Evolutionary conservation across 1,284 basidiomycete species (phyloP), one percentile per base, ranked within the genome.

Genomic region (Heterobasidion parviporum): DNA sequence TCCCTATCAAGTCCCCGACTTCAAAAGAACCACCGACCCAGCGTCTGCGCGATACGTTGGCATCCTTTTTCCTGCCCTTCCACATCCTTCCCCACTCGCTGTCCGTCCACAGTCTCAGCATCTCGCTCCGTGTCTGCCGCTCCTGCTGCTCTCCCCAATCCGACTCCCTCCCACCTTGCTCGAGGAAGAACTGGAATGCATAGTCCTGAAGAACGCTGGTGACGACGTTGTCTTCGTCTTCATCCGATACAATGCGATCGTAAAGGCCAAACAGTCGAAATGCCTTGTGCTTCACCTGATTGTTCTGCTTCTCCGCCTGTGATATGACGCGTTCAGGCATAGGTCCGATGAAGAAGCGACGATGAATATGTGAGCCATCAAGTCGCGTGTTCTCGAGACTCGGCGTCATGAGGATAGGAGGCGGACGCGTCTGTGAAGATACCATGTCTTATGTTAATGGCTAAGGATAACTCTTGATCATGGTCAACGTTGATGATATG

Each of bases 11-110:
- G 16, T 78, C 76, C 2, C 89, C 89, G 45, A 92, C 74, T 62
- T 89, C 85, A 62, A 92, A 92, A 56, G 81, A 87, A 15, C 73
- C 75, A 33, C 89, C 87, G 26, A 88, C 75, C 89, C 89, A 91
- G 46, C 71, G 72, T 41, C 41, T 52, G 14, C 69, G 68, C 32
- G 55, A 53, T 58, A 59, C 34, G 56, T 60, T 54, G 54, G 65
- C 61, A 18, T 62, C 62, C 32, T 71, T 66, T 52, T 68, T 72
- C 52, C 73, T 69, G 18, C 66, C 69, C 35, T 63, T 70, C 67
- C 78, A 73, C n/a, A 78, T 68, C 35, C 67, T 67, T 6, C 76
- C 79, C 86, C 87, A 89, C 55, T 83, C 81, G 56, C 79, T 86
- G 50, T 82, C 75, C 60, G 72, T 73, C 85, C 87, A 89, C n/a